Evolutionary conservation across 177 flowering plant genomes (phyloP), one percentile per base, ranked within the genome.

Genomic region (Vitis hybrid): DNA sequence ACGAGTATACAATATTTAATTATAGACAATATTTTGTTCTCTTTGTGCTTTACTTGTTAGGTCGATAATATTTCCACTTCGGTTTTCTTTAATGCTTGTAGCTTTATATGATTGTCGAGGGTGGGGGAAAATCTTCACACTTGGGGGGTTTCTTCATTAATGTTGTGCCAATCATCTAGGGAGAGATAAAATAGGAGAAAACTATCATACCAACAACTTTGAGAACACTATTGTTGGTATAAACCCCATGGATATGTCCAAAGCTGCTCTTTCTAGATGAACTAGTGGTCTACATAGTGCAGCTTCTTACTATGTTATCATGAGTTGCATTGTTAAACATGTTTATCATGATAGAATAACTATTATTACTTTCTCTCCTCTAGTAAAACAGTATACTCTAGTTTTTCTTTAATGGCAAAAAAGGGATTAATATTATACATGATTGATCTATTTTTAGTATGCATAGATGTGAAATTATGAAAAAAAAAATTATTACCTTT

Each of bases 251-350:
- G 34, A 79, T 77, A 1, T 51, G 78, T 3, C 88, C 88, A 0
- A 69, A 68, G 63, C 76, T 82, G 3, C 74, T 85, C 18, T 83
- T 59, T 19, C 81, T 86, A 0, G 87, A 85, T 53, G 87, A 85
- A 86, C 86, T 0, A 84, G 86, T 15, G 90, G 87, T 1, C 80
- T 86, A 0, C 86, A 86, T 66, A 84, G 90, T 75, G 88, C 82
- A 39, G 84, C 84, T 0, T 77, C 86, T 6, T 82, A 73, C 56
- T 67, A 78, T 70, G 83, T 80, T 39, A 83, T 83, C 19, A 19
- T 19, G 86, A 77, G 19, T 45, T 59, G 74, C 3, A 81, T 83
- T 5, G 49, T 55, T 4, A 59, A 55, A 51, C 67, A 84, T 1
- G 82, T 77, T 1, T 48, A 48, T 13, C 72, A 73, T 2, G 77